phyloP scores from a whole-genome alignment of 176 grass and related monocot genomes.

The Aegilops umbellulata region DNA sequence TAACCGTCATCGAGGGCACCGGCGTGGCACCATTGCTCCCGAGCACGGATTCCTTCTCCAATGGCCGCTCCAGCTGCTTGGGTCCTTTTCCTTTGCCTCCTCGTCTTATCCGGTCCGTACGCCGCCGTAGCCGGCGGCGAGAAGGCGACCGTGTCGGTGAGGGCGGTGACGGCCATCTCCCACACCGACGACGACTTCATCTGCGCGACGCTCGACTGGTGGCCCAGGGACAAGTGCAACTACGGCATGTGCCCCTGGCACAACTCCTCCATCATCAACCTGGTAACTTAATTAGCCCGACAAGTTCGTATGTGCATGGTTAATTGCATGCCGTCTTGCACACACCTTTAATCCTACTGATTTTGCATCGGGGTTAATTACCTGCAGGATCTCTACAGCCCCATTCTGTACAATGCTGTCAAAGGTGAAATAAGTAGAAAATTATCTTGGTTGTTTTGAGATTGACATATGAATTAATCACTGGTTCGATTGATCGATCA shows the following conservation, averaged over 20 bases:
- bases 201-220: slow-evolving; percentile 67
- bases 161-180: slow-evolving; percentile 29
- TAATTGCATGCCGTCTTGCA: not conserved
- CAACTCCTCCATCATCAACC: slow-evolving; percentile 54
- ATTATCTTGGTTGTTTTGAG: not conserved
- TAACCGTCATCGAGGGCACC: not conserved
- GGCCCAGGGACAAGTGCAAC: slow-evolving; percentile 65
- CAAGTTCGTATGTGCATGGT: not conserved
- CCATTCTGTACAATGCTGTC: slow-evolving; percentile 50
- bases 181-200: slow-evolving; percentile 46
- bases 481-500: not conserved
- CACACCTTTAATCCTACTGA: not conserved
- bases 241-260: slow-evolving; percentile 51
- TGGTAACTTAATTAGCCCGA: slow-evolving; percentile 24
- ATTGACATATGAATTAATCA: not conserved
- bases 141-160: slow-evolving; percentile 32
- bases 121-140: not conserved
- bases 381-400: slow-evolving; percentile 47
- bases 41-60: not conserved
- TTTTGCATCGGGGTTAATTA: not conserved
- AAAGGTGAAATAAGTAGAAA: slow-evolving; percentile 19
- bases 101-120: not conserved
- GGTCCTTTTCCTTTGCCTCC: not conserved
- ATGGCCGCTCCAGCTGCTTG: not conserved
- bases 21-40: not conserved